Evolutionary conservation across 2,329 filamentous ascomycete genomes (phyloP).

Genomic region (Pseudogymnoascus sp.): DNA sequence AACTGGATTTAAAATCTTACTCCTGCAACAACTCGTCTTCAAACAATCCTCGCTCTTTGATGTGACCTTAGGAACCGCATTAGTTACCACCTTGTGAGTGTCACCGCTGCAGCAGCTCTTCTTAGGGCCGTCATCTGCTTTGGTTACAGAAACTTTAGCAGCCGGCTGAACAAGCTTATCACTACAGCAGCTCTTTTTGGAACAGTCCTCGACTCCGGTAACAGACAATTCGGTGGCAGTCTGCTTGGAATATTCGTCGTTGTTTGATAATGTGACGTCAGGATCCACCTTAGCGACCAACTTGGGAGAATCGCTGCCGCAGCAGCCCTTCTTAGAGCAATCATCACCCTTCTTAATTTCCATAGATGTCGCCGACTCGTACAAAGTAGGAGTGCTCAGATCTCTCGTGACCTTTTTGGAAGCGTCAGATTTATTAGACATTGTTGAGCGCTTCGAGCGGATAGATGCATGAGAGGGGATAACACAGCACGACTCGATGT

Average conservation of each 20-base stretch:
- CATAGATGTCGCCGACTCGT: neutral
- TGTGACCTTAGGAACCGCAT: neutral
- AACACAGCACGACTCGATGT: conserved; percentile 43
- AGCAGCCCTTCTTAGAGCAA: neutral
- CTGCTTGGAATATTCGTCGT: too few species aligned
- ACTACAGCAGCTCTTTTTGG: too few species aligned
- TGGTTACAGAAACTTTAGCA: too few species aligned
- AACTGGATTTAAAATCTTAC: neutral
- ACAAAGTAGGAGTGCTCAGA: neutral
- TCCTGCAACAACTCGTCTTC: neutral
- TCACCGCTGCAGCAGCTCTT: neutral
- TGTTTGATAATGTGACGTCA: neutral
- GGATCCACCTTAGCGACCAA: neutral
- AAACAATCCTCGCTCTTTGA: too few species aligned
- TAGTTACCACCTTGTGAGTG: neutral
- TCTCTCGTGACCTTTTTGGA: neutral
- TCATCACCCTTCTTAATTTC: neutral
- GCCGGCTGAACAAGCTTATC: too few species aligned
- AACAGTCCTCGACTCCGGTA: too few species aligned
- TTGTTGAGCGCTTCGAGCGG: neutral
- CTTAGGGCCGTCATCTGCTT: too few species aligned
- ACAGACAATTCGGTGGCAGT: too few species aligned
- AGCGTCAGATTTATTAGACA: neutral
- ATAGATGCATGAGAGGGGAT: conserved; percentile 13
- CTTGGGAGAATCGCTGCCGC: neutral